Percentiles rank a stretch among this genome's conserved stretches.
phyloP scores from a whole-genome alignment of 352 stramenopile species.

The Phytophthora agathidicida region DNA sequence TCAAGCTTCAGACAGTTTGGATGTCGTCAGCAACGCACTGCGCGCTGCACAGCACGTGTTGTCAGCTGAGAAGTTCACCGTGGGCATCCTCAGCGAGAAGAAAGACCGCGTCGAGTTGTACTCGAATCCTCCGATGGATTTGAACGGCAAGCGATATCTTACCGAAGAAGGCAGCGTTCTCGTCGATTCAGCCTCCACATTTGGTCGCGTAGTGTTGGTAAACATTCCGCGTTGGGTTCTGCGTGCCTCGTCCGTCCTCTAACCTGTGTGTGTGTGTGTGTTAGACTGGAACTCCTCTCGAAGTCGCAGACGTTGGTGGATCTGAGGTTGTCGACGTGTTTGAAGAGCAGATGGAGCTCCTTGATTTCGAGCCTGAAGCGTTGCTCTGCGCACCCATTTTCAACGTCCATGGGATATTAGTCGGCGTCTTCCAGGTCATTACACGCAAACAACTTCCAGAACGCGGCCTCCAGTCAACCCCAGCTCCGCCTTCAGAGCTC shows the following conservation, averaged over 20 bases:
- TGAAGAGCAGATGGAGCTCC: conserved; percentile 68
- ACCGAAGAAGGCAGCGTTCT: conserved; percentile 56
- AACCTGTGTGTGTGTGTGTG: neutral
- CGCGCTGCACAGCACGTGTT: conserved; percentile 56
- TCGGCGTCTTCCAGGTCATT: conserved; percentile 70
- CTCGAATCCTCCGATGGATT: conserved; percentile 60
- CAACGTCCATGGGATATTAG: conserved; percentile 64
- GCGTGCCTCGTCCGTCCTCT: neutral
- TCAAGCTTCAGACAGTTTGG: conserved; percentile 53
- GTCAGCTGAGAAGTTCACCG: conserved; percentile 58
- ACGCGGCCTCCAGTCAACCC: neutral
- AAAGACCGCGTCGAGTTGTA: conserved; percentile 66
- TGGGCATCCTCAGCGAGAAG: conserved; percentile 69
- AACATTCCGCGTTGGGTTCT: neutral
- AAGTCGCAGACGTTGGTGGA: conserved; percentile 54
- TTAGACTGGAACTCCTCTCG: conserved; percentile 62
- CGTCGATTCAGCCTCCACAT: conserved; percentile 68
- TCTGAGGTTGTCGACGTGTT: conserved; percentile 68
- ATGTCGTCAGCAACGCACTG: conserved; percentile 64
- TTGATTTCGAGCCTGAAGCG: conserved; percentile 67
- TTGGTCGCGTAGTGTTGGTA: conserved; percentile 73
- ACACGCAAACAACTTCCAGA: conserved; percentile 41
- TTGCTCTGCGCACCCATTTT: conserved; percentile 64
- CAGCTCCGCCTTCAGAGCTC: conserved; percentile 4
- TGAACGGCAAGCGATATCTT: conserved; percentile 51